Conservation (phyloP, 208 protist genomes). For the Crithidia thermophila region DNA sequence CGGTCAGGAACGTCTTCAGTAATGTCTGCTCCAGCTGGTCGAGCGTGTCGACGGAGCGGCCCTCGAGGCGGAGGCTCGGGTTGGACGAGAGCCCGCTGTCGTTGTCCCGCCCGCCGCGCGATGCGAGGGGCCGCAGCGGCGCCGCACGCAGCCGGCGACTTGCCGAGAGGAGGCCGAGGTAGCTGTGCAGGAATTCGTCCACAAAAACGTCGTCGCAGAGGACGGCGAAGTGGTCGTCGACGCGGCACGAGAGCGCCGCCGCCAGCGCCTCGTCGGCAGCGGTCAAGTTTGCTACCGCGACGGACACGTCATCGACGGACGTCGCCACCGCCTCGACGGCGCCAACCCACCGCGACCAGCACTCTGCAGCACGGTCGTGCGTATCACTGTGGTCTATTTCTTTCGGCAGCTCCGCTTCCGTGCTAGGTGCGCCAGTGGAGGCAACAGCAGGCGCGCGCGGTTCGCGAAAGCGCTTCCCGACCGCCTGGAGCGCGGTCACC, state of each 20-base stretch:
- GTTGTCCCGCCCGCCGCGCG: background rate
- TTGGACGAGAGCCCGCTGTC: background rate
- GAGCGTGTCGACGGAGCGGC: conserved; percentile 30
- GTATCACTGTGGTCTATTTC: too few species aligned
- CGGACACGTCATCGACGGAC: background rate
- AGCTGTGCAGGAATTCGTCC: conserved; percentile 71
- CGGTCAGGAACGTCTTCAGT: conserved; percentile 41
- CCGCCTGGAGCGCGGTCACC: conserved; percentile 36
- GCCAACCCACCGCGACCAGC: conserved; percentile 19
- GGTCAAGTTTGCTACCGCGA: background rate
- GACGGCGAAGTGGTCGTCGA: conserved; percentile 20
- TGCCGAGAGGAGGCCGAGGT: conserved; percentile 50
- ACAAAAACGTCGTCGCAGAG: conserved; percentile 33
- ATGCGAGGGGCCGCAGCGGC: background rate
- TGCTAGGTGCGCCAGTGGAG: too few species aligned
- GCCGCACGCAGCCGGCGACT: conserved; percentile 30
- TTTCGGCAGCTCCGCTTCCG: too few species aligned
- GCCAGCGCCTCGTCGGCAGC: background rate
- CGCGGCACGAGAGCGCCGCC: background rate
- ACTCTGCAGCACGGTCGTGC: too few species aligned
- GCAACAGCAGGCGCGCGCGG: too few species aligned
- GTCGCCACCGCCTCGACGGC: conserved; percentile 8
- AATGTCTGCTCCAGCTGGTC: conserved; percentile 40
- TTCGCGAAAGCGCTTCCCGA: conserved; percentile 19
- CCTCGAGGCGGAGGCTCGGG: conserved; percentile 1